Base-by-base conservation (phyloP, 2,329 filamentous ascomycete species). In the Hymenoscyphus fructigenus region DNA sequence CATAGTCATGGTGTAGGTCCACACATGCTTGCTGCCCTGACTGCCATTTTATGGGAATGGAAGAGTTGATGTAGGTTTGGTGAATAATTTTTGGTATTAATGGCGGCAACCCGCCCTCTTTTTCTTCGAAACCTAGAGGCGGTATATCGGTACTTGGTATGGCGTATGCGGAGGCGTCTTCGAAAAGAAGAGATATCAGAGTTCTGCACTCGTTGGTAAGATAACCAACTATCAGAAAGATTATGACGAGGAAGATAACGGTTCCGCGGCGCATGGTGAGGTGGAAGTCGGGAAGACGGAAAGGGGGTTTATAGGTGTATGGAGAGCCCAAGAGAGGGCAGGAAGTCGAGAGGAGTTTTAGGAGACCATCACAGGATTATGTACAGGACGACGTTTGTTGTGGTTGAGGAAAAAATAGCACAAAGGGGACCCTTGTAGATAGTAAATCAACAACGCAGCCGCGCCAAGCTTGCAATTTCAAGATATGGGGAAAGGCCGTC, bases 31-130 rank as follows among this genome's bases (percentile, higher is more conserved):
- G 80, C 75, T 91, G 89, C 15, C 88, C 86, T n/a, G 82, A 82
- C 70, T 81, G 77, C 89, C 89, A 92, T 63, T 85, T 82, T 65
- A 77, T 79, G 0, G 89, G 89, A 55, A 92, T 90, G 60, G 84
- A 85, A 65, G 85, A 82, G 74, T 91, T 91, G 75, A 85, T 86
- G 77, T 91, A 91, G 10, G 89, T 91, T 76, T 92, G 89, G 79
- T 92, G 89, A 64, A 92, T 90, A 73, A 92, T 91, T 78, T 90
- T 91, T 58, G 89, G 89, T 59, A 92, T 91, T 69, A 91, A 75
- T 70, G 87, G 85, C 10, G 87, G 85, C 12, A 83, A 57, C 80
- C 70, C 64, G 79, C 81, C 80, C 67, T 84, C 83, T 69, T 85
- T 84, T 68, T 85, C 72, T 67, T 83, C 84, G 3, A 86, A 86